A percentile compares a stretch with the other conserved stretches of the same genome.
phyloP scores from a whole-genome alignment of 2,329 filamentous ascomycete genomes.

The Xylaria polymorpha region DNA sequence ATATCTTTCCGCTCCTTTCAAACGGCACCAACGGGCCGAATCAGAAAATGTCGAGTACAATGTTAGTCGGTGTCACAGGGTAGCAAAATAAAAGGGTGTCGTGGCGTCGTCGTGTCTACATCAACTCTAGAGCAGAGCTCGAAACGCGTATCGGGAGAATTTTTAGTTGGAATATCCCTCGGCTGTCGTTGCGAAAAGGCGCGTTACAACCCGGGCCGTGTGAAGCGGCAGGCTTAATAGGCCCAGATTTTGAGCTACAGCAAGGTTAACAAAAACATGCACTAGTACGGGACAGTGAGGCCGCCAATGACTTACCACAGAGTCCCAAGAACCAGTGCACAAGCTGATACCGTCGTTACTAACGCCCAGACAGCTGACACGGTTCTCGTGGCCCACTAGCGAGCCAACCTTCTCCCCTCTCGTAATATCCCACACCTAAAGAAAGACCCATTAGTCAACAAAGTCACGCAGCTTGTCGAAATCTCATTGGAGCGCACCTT shows the following conservation, averaged over 20 bases:
- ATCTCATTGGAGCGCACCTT: conserved; percentile 73
- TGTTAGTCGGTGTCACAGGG: conserved; percentile 44
- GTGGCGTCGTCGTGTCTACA: conserved; percentile 62
- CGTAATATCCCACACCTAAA: conserved; percentile 95
- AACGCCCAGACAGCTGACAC: conserved; percentile 97
- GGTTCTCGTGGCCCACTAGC: conserved; percentile 96
- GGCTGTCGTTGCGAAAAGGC: conserved; percentile 24
- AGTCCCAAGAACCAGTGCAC: conserved; percentile 99
- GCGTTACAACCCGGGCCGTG: conserved; percentile 31
- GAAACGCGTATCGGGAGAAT: conserved; percentile 54
- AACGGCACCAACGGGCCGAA: conserved; percentile 41
- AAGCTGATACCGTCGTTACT: conserved; percentile 99
- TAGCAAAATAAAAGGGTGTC: conserved; percentile 52
- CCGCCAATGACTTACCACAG: conserved; percentile 76
- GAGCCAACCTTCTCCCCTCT: conserved; percentile 97
- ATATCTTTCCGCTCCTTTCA: conserved; percentile 41
- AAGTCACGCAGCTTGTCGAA: neutral
- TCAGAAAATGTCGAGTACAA: conserved; percentile 47
- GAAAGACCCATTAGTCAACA: conserved; percentile 31
- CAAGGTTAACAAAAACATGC: conserved; percentile 58
- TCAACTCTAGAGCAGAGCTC: conserved; percentile 56
- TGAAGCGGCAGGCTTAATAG: conserved; percentile 62
- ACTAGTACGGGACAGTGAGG: neutral
- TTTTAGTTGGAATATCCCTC: conserved; percentile 53
- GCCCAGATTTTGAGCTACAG: conserved; percentile 87